phyloP scores from a whole-genome alignment of 768 basidiomycete genomes.

The Antrodiella citrinella region DNA sequence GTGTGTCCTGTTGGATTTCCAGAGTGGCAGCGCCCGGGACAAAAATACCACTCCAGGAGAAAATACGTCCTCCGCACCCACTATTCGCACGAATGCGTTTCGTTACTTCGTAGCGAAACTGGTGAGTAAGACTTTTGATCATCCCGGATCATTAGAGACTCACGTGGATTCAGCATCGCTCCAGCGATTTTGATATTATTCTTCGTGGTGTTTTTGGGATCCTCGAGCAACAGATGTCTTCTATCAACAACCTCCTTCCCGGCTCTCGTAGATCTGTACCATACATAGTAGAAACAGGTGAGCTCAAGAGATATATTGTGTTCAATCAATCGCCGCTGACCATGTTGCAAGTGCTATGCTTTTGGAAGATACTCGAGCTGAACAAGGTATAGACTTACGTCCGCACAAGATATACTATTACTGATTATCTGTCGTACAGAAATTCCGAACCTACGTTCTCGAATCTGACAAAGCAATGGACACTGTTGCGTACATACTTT shows the following conservation, averaged over 20 bases:
- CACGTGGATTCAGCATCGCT: slow-evolving; percentile 67
- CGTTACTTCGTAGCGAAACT: slow-evolving; percentile 88
- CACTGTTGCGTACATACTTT: slow-evolving; percentile 68
- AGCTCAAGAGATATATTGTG: slow-evolving; percentile 21
- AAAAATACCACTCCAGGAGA: slow-evolving; percentile 31
- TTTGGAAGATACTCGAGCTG: slow-evolving; percentile 89
- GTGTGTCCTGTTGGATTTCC: slow-evolving; percentile 71
- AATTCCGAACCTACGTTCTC: slow-evolving; percentile 78
- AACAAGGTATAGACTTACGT: slow-evolving; percentile 70
- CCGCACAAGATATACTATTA: background rate
- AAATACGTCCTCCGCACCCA: slow-evolving; percentile 37
- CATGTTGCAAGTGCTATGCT: slow-evolving; percentile 49
- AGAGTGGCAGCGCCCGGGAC: slow-evolving; percentile 67
- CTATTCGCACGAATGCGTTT: slow-evolving; percentile 76
- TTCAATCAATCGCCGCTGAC: slow-evolving; percentile 5
- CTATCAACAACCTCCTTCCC: slow-evolving; percentile 68
- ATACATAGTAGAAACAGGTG: slow-evolving; percentile 77
- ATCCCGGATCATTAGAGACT: background rate
- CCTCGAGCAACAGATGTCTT: slow-evolving; percentile 68
- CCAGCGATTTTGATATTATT: slow-evolving; percentile 83
- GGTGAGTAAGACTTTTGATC: slow-evolving; percentile 35
- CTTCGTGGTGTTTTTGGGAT: slow-evolving; percentile 61
- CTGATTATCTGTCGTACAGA: slow-evolving; percentile 42
- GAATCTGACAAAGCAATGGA: slow-evolving; percentile 78
- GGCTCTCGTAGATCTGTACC: slow-evolving; percentile 80